These are phyloP conservation scores for Phaffomyces thermotolerans DNA, from an alignment of 805 yeast species.

Conservation along the genomic window DNA sequence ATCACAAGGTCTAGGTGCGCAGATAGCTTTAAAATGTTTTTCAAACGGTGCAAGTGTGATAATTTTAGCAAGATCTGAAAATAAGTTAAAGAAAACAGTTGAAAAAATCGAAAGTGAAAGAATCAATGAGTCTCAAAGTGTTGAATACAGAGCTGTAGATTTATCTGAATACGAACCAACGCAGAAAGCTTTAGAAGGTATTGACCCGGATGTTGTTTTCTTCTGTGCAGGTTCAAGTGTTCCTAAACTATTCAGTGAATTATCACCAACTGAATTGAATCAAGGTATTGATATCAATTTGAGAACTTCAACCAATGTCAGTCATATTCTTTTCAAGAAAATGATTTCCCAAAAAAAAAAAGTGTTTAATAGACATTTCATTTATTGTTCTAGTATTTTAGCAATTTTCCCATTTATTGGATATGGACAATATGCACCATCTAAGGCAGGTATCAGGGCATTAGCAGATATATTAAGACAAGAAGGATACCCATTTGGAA, in stretches of 20 bases:
- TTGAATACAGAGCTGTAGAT: slow-evolving; percentile 51
- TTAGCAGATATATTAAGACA: slow-evolving; percentile 75
- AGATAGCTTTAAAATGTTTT: slow-evolving; percentile 55
- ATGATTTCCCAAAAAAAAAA: slow-evolving; percentile 23
- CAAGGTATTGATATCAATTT: slow-evolving; percentile 65
- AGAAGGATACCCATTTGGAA: slow-evolving; percentile 62
- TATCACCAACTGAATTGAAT: slow-evolving; percentile 49
- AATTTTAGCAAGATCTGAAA: slow-evolving; percentile 69
- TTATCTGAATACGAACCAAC: slow-evolving; percentile 49
- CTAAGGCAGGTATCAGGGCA: slow-evolving; percentile 75
- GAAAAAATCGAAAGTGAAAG: slow-evolving; percentile 31
- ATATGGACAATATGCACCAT: slow-evolving; percentile 84
- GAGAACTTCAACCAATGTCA: slow-evolving; percentile 58
- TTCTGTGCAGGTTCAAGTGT: slow-evolving; percentile 85
- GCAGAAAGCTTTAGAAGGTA: slow-evolving; percentile 33
- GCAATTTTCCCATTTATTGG: slow-evolving; percentile 89
- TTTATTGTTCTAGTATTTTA: slow-evolving; percentile 66
- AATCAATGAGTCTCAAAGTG: slow-evolving; percentile 18
- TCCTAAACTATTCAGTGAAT: slow-evolving; percentile 72
- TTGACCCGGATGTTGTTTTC: slow-evolving; percentile 63
- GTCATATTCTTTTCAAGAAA: slow-evolving; percentile 55
- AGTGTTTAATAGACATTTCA: slow-evolving; percentile 39
- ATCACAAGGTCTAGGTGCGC: slow-evolving; percentile 88
- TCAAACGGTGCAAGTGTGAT: slow-evolving; percentile 54
- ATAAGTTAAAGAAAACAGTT: slow-evolving; percentile 47